Base-by-base conservation (phyloP, 202 grass and related monocot genomes). In the Hordeum pubiflorum region DNA sequence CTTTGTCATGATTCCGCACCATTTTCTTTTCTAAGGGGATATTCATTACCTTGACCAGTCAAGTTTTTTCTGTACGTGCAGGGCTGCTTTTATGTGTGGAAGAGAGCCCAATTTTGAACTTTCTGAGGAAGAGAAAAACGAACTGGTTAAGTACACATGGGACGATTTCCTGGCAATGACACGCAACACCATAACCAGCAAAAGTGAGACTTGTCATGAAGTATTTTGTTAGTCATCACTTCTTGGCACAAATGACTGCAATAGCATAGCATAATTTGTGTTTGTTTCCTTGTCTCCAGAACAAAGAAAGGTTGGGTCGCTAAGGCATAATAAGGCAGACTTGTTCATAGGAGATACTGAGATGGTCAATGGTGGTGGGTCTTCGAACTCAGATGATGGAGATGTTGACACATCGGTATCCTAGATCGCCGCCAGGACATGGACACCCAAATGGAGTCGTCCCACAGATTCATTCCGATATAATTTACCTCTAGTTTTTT, bases 81-180 rank as follows among this genome's bases (percentile, higher is more conserved):
- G 96, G 81, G 96, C 96, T 63, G 96, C 96, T 86, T 98, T 98
- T 88, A 98, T 98, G 92, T 98, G 96, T 70, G 96, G 96, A 87
- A 95, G 96, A 84, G 92, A 98, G 80, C 96, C 96, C 34, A 98
- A 98, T 83, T 98, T 88, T 78, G 88, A 88, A 75, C 90, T 98
- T 72, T 79, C 82, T 1, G 84, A 86, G 75, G 91, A 91, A 81
- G 96, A 93, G 85, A 99, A 99, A 82, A 83, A 89, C 44, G 91
- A 99, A 81, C 89, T 99, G 23, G 29, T 62, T 39, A 86, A 67
- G 21, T 96, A 93, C 64, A 90, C 85, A 18, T 99, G 96, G 96
- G 89, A 93, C 20, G 90, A 76, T 46, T 99, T 99, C 79, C 82
- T 99, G 78, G 57, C 87, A 34, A 70, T 91, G 73, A 99, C 96